phyloP scores from a whole-genome alignment of 2,329 filamentous ascomycete genomes.

The Exophiala sp. region DNA sequence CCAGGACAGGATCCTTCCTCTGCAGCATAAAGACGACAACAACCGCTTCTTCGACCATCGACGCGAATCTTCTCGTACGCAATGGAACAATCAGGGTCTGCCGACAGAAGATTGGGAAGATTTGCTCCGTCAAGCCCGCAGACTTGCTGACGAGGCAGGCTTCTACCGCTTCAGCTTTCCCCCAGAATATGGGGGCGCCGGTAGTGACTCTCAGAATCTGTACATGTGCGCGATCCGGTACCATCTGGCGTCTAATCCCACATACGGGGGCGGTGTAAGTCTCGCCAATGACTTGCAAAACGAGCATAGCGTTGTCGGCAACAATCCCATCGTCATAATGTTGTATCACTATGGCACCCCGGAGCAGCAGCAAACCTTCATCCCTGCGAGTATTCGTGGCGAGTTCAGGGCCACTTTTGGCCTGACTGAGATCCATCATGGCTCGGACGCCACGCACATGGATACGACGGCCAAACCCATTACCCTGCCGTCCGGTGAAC shows the following conservation, averaged over 20 bases:
- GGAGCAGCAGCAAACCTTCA: constrained; percentile 50
- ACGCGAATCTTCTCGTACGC: constrained; percentile 55
- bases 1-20: constrained; percentile 46
- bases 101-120: constrained; percentile 56
- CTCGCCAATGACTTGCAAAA: constrained; percentile 60
- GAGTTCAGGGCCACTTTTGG: constrained; percentile 56
- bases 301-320: constrained; percentile 57
- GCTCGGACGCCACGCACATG: constrained; percentile 60
- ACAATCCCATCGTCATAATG: constrained; percentile 59
- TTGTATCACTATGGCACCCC: constrained; percentile 54
- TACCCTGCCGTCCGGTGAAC: constrained; percentile 35
- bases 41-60: constrained; percentile 61
- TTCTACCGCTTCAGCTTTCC: constrained; percentile 57
- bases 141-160: constrained; percentile 53
- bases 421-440: constrained; percentile 56
- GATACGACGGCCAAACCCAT: constrained; percentile 47
- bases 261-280: constrained; percentile 47
- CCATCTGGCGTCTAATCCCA: constrained; percentile 51
- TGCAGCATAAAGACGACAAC: constrained; percentile 54
- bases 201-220: constrained; percentile 48
- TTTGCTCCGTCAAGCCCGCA: constrained; percentile 46
- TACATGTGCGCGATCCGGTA: constrained; percentile 60
- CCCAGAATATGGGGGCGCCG: constrained; percentile 50
- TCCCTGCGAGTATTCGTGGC: constrained; percentile 48
- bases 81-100: constrained; percentile 53